phyloP scores from a whole-genome alignment of 2,329 filamentous ascomycete genomes.

The Colletotrichum theobromicola region DNA sequence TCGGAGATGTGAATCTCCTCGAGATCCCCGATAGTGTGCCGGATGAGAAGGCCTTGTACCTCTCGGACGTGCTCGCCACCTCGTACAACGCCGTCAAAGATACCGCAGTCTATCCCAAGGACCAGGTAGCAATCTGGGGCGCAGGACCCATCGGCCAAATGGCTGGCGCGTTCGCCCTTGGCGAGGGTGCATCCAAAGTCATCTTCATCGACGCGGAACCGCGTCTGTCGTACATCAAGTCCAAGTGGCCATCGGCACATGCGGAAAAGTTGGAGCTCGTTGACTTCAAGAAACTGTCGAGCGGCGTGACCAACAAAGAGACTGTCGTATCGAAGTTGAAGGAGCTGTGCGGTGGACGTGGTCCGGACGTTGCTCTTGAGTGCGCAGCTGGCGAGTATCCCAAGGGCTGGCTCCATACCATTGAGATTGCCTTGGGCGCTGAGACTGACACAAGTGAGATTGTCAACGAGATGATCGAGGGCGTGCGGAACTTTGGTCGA shows the following conservation, averaged over 20 bases:
- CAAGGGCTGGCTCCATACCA: slow-evolving; percentile 65
- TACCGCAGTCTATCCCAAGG: slow-evolving; percentile 78
- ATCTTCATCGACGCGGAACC: slow-evolving; percentile 80
- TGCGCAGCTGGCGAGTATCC: slow-evolving; percentile 66
- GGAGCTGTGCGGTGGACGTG: slow-evolving; percentile 73
- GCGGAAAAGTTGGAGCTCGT: slow-evolving; percentile 66
- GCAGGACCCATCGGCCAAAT: slow-evolving; percentile 88
- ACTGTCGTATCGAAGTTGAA: slow-evolving; percentile 76
- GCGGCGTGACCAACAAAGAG: slow-evolving; percentile 60
- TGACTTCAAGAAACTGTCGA: slow-evolving; percentile 67
- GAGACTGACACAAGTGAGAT: slow-evolving; percentile 88
- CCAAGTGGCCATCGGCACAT: slow-evolving; percentile 58
- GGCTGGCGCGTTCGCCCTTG: slow-evolving; percentile 75
- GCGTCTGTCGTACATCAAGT: slow-evolving; percentile 71
- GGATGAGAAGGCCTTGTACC: slow-evolving; percentile 81
- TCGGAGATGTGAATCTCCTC: slow-evolving; percentile 81
- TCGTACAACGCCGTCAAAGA: slow-evolving; percentile 85
- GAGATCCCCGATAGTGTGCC: slow-evolving; percentile 80
- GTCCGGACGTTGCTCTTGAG: slow-evolving; percentile 78
- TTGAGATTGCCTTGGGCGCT: slow-evolving; percentile 65
- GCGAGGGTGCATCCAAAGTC: slow-evolving; percentile 76
- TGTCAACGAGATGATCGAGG: slow-evolving; percentile 79
- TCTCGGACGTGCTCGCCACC: slow-evolving; percentile 82
- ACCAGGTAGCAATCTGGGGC: slow-evolving; percentile 84
- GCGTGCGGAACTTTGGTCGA: slow-evolving; percentile 74